Evolutionary conservation across 352 stramenopile species (phyloP), one percentile per base, ranked within the genome.

Genomic region (Globisporangium splendens): DNA sequence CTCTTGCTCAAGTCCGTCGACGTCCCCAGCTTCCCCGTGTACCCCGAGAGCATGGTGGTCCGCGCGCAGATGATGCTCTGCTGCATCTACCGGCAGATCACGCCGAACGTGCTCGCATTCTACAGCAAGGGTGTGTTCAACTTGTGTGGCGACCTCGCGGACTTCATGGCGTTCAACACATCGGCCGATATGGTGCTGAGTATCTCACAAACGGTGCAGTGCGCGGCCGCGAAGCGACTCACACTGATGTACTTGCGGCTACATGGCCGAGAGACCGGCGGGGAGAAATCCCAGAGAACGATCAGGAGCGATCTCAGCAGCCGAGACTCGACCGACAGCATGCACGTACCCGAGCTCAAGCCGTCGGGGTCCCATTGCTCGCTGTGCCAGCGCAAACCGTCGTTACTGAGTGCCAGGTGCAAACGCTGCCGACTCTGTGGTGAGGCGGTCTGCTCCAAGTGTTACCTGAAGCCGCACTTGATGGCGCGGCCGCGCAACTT

Each of bases 91-190:
- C 73, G 79, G 0, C 74, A 89, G 48, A 28, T 76, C 18, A 52
- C 62, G 7, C 65, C 74, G 0, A 66, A 65, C 33, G 50, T 65
- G 3, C 75, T 89, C 13, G 53, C 65, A 15, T 68, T 77, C 49
- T 89, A 83, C 47, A 69, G 67, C 46, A 86, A 83, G 33, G 78
- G 78, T 11, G 72, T 82, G 58, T 72, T 85, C 44, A 66, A 86
- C 56, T 55, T 85, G 5, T 68, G 70, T 4, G 78, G 74, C 2
- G 65, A 79, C 10, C 60, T 83, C 4, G 60, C 73, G 0, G 61
- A 75, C 2, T 68, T 79, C 14, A 55, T 86, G 3, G 64, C 75
- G 17, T 79, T 72, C 65, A 78, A 63, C 63, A 76, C 70, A 11
- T 77, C 72, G 0, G 72, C 63, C 0, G 66, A 75, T 6, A 65